Percentiles rank a stretch among this genome's conserved stretches.
Evolutionary conservation across 2,329 filamentous ascomycete genomes (phyloP).

Genomic region (Penicillium frequentans): DNA sequence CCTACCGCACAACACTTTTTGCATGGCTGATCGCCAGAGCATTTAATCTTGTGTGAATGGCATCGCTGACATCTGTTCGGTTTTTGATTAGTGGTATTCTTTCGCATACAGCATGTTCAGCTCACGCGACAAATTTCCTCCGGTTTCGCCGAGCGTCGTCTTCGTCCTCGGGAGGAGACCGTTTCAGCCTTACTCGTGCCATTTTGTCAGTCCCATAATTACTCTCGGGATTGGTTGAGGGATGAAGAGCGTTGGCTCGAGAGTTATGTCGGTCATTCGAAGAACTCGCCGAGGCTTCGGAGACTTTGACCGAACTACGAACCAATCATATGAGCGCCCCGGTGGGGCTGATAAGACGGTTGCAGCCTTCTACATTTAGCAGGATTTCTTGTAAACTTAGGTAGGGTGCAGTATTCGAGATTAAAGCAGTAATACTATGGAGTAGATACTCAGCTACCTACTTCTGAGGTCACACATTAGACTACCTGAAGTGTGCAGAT

Average conservation of each 20-base stretch:
- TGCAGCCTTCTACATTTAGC: neutral
- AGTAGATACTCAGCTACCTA: too few species aligned
- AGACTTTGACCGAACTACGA: neutral
- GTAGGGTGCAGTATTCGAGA: too few species aligned
- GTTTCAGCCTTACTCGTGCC: slow-evolving; percentile 16
- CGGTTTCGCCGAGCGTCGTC: slow-evolving; percentile 17
- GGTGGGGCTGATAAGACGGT: neutral
- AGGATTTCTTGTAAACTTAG: too few species aligned
- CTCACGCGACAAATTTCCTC: slow-evolving; percentile 34
- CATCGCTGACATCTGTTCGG: slow-evolving; percentile 42
- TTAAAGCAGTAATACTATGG: too few species aligned
- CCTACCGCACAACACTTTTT: slow-evolving; percentile 41
- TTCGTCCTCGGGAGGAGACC: slow-evolving; percentile 13
- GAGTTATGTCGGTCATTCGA: slow-evolving; percentile 3
- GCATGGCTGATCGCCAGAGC: slow-evolving; percentile 47
- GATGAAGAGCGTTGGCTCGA: neutral
- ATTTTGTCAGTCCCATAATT: slow-evolving; percentile 10
- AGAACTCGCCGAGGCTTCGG: slow-evolving; percentile 13
- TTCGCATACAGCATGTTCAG: neutral
- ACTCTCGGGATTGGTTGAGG: slow-evolving; percentile 9
- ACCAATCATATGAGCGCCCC: neutral
- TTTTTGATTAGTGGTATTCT: slow-evolving; percentile 1
- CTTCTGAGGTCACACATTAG: too few species aligned
- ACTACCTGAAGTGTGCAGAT: too few species aligned
- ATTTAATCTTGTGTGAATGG: slow-evolving; percentile 50